Evolutionary conservation across 139 green algal genomes (phyloP), one percentile per base, ranked within the genome.

Genomic region (Picochlorum sp.): DNA sequence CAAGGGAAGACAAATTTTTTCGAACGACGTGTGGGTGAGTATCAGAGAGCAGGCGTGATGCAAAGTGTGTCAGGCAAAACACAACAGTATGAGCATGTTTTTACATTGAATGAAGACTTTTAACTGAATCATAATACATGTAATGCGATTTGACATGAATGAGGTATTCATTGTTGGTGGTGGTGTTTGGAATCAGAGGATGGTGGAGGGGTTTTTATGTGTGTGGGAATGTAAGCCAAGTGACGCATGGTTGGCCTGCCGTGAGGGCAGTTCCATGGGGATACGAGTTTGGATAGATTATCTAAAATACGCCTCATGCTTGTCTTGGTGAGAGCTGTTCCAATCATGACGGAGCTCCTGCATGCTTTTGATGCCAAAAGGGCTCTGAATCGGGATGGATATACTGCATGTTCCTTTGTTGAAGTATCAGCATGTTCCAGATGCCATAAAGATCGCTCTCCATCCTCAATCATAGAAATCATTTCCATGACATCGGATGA

Each of bases 191-290:
- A 41, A 41, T 41, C 34, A 41, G 6, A 11, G 34, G 34, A 41
- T 30, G 28, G 28, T 30, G 28, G 28, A 7, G 28, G 34, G 0
- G 34, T 11, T 41, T 41, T 41, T 8, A 41, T 41, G 8, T 41
- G 34, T 9, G 34, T 3, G 34, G 80, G 83, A 64, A 93, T 71
- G n/a, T 84, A 70, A 6, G 64, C 80, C 37, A 97, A 74, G 66
- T 97, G 91, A 0, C 91, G 62, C 91, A 98, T 96, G n/a, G 93
- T 98, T 30, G 93, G 93, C 16, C 93, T 68, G 4, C 93, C 93
- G 72, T 98, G 93, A 1, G 93, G 92, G 75, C 93, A 98, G 74
- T 98, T 98, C 90, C 90, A 98, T 2, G 93, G 93, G 7, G 84
- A 73, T 1, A 91, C 44, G 45, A 98, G 78, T 2, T 31, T 57